Percentiles rank a stretch among this genome's conserved stretches.
Conservation (phyloP, 306 rosid genomes). For the Delonix regia region DNA sequence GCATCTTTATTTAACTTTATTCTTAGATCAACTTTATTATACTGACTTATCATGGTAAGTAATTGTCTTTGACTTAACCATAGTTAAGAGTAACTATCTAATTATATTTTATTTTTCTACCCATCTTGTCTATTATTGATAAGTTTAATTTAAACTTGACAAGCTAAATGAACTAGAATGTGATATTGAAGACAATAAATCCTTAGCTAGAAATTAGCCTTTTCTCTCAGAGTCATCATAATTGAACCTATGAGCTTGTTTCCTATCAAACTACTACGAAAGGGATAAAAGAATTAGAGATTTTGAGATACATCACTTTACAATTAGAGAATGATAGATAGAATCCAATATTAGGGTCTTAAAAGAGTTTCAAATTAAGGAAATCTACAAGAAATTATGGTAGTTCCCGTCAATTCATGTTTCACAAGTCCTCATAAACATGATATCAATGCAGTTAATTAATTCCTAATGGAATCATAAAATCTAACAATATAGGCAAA, state of each 20-base stretch:
- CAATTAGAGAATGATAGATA: no score
- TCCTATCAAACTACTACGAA: conserved; percentile 16
- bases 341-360: not conserved
- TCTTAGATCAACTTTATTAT: no score
- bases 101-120: no score
- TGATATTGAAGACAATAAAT: not conserved
- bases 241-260: conserved; percentile 42
- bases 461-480: no score
- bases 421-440: conserved; percentile 10
- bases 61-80: no score
- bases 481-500: no score
- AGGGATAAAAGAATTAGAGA: not conserved
- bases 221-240: conserved; percentile 19
- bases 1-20: no score
- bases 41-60: no score
- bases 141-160: not conserved
- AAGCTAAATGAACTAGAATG: not conserved
- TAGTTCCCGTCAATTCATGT: not conserved
- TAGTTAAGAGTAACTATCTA: no score
- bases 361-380: conserved; percentile 32
- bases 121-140: no score
- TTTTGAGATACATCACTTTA: not conserved
- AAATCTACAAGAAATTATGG: not conserved
- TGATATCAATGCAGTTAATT: no score
- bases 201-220: not conserved